Evolutionary conservation across 768 basidiomycete genomes (phyloP).

Genomic region (Solioccasus polychromus): DNA sequence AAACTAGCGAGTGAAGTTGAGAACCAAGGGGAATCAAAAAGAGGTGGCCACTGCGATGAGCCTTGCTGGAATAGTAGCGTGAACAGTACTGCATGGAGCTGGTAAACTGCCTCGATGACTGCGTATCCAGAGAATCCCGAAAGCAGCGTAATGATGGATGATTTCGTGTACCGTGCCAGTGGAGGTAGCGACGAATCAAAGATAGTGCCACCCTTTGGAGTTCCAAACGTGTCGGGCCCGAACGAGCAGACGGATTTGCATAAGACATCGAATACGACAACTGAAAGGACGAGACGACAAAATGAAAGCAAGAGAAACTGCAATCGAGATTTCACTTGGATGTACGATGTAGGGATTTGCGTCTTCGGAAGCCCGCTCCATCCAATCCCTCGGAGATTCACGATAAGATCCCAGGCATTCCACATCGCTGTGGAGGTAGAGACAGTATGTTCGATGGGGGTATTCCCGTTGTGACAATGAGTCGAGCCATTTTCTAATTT

Average conservation of each 20-base stretch:
- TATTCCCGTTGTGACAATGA: constrained; percentile 1
- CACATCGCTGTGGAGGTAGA: constrained; percentile 17
- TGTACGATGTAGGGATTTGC: constrained; percentile 12
- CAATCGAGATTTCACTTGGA: constrained; percentile 17
- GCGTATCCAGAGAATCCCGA: constrained; percentile 45
- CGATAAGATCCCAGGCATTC: constrained; percentile 27
- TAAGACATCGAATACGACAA: constrained; percentile 5
- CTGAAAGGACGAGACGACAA: constrained; percentile 4
- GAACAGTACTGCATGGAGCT: constrained; percentile 41
- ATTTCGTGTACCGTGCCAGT: constrained; percentile 38
- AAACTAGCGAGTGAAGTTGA: constrained; percentile 58
- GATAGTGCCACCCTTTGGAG: constrained; percentile 34
- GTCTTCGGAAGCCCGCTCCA: constrained; percentile 19
- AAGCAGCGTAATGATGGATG: constrained; percentile 41
- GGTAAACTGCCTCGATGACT: constrained; percentile 43
- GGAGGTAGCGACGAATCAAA: constrained; percentile 33
- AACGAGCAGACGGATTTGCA: constrained; percentile 18
- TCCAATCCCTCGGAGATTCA: constrained; percentile 27
- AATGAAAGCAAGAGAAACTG: constrained; percentile 18
- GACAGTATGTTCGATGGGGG: neutral
- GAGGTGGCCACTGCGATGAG: constrained; percentile 59
- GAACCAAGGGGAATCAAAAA: constrained; percentile 56
- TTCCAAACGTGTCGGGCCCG: constrained; percentile 39
- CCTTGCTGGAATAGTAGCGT: constrained; percentile 46
- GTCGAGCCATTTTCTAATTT: neutral